These are phyloP conservation scores for Leucocoprinus birnbaumii DNA, from an alignment of 768 basidiomycete genomes.

Conservation along the genomic window DNA sequence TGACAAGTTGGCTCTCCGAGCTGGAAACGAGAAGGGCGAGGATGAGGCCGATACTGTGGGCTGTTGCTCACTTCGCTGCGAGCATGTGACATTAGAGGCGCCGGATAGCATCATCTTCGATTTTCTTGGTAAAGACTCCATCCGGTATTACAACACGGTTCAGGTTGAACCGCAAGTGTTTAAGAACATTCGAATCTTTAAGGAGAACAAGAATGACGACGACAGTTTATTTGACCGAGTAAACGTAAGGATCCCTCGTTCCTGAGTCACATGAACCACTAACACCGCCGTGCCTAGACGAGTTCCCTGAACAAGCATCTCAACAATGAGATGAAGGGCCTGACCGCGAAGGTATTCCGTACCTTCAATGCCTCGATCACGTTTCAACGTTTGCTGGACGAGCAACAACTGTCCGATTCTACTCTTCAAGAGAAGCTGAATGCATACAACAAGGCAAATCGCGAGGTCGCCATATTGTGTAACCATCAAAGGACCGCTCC, in stretches of 20 bases:
- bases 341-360: slow-evolving; percentile 99
- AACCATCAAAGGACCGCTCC: slow-evolving; percentile 97
- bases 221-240: slow-evolving; percentile 95
- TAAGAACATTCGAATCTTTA: slow-evolving; percentile 98
- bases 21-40: slow-evolving; percentile 99
- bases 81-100: slow-evolving; percentile 90
- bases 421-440: slow-evolving; percentile 95
- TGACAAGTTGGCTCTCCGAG: slow-evolving; percentile 93
- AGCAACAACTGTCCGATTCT: slow-evolving; percentile 53
- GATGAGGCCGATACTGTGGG: slow-evolving; percentile 99
- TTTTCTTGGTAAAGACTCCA: slow-evolving; percentile 99
- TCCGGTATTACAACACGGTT: slow-evolving; percentile 93
- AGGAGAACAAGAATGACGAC: slow-evolving; percentile 83
- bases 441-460: slow-evolving; percentile 96
- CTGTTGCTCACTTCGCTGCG: slow-evolving; percentile 95
- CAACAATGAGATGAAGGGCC: slow-evolving; percentile 90
- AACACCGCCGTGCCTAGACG: slow-evolving; percentile 49
- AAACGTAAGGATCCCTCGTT: slow-evolving; percentile 55
- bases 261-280: slow-evolving; percentile 15
- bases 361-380: slow-evolving; percentile 98
- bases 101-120: slow-evolving; percentile 92
- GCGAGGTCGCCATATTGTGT: slow-evolving; percentile 95
- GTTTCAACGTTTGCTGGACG: slow-evolving; percentile 88
- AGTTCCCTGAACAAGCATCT: slow-evolving; percentile 88
- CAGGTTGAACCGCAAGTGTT: slow-evolving; percentile 89